These are phyloP conservation scores for Ustilago esculenta DNA, from an alignment of 1,284 basidiomycete species.

Conservation along the genomic window DNA sequence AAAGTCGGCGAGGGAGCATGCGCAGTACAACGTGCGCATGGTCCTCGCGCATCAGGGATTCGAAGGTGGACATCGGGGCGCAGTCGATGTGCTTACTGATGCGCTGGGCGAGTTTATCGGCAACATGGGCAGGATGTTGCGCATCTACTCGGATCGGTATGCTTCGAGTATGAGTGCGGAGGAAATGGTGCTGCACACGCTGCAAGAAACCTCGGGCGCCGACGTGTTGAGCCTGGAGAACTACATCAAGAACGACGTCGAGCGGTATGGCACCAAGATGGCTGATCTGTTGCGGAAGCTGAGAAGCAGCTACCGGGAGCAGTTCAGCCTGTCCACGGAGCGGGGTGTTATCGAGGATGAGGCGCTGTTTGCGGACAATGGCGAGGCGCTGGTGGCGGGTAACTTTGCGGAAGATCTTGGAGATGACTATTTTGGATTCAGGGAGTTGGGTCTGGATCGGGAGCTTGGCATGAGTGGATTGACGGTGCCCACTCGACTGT, in stretches of 20 bases:
- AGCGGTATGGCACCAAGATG: constrained; percentile 81
- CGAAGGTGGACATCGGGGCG: constrained; percentile 65
- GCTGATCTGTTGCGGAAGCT: constrained; percentile 86
- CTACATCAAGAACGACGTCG: constrained; percentile 88
- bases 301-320: constrained; percentile 80
- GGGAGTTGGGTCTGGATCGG: constrained; percentile 85
- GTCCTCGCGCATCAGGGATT: constrained; percentile 63
- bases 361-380: constrained; percentile 82
- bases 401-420: constrained; percentile 87
- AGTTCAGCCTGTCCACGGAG: constrained; percentile 71
- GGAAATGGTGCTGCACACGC: constrained; percentile 89
- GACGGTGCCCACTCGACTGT: constrained; percentile 79
- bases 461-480: constrained; percentile 85
- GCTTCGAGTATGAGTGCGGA: constrained; percentile 80
- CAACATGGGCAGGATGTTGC: constrained; percentile 86
- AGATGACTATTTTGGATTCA: constrained; percentile 91
- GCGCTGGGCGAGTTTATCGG: constrained; percentile 82
- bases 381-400: constrained; percentile 78
- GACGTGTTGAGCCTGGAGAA: constrained; percentile 80
- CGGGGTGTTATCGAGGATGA: constrained; percentile 72
- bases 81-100: constrained; percentile 82
- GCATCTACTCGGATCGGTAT: constrained; percentile 83
- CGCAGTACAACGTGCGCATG: constrained; percentile 45
- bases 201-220: constrained; percentile 85
- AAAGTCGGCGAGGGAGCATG: constrained; percentile 45